These are phyloP conservation scores for Yarrowia keelungensis DNA, from an alignment of 805 yeast species.

Conservation along the genomic window DNA sequence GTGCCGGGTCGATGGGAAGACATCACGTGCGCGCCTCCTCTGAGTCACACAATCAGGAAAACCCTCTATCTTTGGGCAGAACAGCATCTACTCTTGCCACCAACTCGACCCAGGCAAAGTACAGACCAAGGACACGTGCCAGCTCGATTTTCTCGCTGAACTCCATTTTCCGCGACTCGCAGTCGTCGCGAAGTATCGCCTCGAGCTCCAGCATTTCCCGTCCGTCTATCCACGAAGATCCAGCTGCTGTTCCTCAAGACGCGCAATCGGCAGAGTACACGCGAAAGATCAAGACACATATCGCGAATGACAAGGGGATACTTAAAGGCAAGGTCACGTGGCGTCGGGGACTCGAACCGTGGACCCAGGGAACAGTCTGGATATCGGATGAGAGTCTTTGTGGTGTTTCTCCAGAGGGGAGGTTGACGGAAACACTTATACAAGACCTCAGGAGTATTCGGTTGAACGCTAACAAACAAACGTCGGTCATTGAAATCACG, in stretches of 20 bases:
- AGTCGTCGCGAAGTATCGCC: constrained; percentile 9
- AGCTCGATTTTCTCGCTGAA: constrained; percentile 29
- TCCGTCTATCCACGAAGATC: constrained; percentile 29
- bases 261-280: constrained; percentile 28
- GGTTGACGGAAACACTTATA: constrained; percentile 6
- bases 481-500: neutral
- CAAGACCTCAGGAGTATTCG: constrained; percentile 5
- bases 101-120: constrained; percentile 11
- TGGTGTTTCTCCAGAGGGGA: neutral
- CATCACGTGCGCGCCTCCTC: constrained; percentile 5
- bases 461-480: constrained; percentile 23
- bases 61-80: neutral
- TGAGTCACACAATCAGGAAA: neutral
- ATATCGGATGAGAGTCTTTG: constrained; percentile 4
- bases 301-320: constrained; percentile 17
- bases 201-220: constrained; percentile 1
- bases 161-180: constrained; percentile 34
- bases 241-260: constrained; percentile 19
- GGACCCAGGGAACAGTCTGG: constrained; percentile 27
- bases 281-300: constrained; percentile 13
- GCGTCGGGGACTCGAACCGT: neutral
- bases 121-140: constrained; percentile 21
- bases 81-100: constrained; percentile 14
- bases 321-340: constrained; percentile 2
- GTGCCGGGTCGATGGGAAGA: neutral